These are phyloP conservation scores for Calocybe gangraenosa DNA, from an alignment of 768 basidiomycete species.

Conservation along the genomic window DNA sequence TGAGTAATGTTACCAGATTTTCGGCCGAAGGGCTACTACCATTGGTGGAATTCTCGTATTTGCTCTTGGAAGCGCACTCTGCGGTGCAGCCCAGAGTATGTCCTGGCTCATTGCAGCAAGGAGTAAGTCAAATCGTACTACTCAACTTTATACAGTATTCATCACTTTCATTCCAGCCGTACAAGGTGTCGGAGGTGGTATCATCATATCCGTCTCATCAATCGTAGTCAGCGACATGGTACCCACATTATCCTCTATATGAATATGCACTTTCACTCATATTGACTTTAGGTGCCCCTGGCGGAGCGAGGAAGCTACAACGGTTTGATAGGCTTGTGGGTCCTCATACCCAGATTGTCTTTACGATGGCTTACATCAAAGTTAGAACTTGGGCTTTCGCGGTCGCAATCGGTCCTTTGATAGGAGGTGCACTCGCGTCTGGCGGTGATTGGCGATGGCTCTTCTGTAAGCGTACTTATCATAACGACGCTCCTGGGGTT, in stretches of 20 bases:
- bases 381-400: slow-evolving; percentile 35
- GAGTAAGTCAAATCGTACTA: slow-evolving; percentile 7
- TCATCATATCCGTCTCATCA: slow-evolving; percentile 33
- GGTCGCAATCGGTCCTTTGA: slow-evolving; percentile 28
- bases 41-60: slow-evolving; percentile 7
- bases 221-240: slow-evolving; percentile 41
- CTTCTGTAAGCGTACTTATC: slow-evolving; percentile 26
- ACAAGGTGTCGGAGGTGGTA: slow-evolving; percentile 37
- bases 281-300: neutral
- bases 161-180: slow-evolving; percentile 21
- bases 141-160: too few species aligned
- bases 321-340: too few species aligned
- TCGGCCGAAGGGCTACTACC: slow-evolving; percentile 6
- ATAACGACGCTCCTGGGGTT: neutral
- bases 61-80: slow-evolving; percentile 6
- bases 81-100: slow-evolving; percentile 6
- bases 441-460: slow-evolving; percentile 35
- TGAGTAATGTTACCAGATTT: slow-evolving; percentile 15
- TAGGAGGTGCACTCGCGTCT: slow-evolving; percentile 28
- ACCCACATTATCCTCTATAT: neutral
- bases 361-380: slow-evolving; percentile 17
- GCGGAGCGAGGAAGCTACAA: too few species aligned
- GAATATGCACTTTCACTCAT: neutral
- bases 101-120: slow-evolving; percentile 32
- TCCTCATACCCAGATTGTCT: neutral